A percentile compares a stretch with the other conserved stretches of the same genome.
Conservation (phyloP, 1,284 basidiomycete genomes). For the Tetrapyrgos nigripes region DNA sequence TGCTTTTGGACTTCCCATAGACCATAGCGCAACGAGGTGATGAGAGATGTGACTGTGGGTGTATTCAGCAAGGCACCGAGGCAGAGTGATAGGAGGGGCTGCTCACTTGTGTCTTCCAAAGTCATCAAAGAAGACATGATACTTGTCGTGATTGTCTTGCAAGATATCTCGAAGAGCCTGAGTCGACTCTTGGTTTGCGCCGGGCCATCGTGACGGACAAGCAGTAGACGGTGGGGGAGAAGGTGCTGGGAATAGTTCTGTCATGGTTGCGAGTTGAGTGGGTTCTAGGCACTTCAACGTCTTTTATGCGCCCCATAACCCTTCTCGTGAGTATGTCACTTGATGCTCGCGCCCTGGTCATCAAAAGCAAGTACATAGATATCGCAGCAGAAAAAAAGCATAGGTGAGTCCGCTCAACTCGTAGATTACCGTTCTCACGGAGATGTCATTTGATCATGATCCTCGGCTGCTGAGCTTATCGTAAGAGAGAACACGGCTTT, state of each 20-base stretch:
- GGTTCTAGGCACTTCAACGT: too few species aligned
- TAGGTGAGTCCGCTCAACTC: too few species aligned
- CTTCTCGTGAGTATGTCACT: too few species aligned
- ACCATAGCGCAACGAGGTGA: slow-evolving; percentile 57
- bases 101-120: slow-evolving; percentile 50
- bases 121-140: slow-evolving; percentile 53
- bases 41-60: slow-evolving; percentile 53
- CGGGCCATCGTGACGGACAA: slow-evolving; percentile 27
- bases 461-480: too few species aligned
- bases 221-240: slow-evolving; percentile 15
- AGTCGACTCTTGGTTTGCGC: slow-evolving; percentile 38
- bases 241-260: slow-evolving; percentile 15
- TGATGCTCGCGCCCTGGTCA: too few species aligned
- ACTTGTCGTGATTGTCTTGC: slow-evolving; percentile 47
- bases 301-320: too few species aligned
- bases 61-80: slow-evolving; percentile 7
- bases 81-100: background rate
- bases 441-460: too few species aligned
- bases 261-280: too few species aligned
- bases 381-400: too few species aligned
- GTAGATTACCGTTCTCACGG: too few species aligned
- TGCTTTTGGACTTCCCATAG: slow-evolving; percentile 48
- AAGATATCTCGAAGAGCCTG: slow-evolving; percentile 39
- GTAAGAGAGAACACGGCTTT: too few species aligned
- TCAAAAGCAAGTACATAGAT: too few species aligned